Percentiles rank a stretch among this genome's conserved stretches.
These are phyloP conservation scores for Calendula officinalis DNA, from an alignment of 129 eudicot genomes.

Conservation along the genomic window DNA sequence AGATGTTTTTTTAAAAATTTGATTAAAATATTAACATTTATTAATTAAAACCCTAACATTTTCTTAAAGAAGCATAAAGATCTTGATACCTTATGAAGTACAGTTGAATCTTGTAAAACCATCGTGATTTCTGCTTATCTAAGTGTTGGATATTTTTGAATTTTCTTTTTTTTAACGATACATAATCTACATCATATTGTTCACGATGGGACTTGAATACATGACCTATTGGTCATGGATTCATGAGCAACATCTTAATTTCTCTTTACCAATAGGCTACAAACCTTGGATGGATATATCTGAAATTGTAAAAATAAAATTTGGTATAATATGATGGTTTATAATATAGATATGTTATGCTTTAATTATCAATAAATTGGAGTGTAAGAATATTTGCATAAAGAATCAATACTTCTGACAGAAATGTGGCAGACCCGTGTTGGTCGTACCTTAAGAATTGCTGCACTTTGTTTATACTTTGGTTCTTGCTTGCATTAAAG, in stretches of 20 bases:
- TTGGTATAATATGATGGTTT: constrained; percentile 7
- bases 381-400: constrained; percentile 25
- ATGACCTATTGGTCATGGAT: too few relatives aligned
- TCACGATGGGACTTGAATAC: too few relatives aligned
- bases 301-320: constrained; percentile 11
- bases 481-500: constrained; percentile 10
- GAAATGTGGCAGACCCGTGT: constrained; percentile 33
- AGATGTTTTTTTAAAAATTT: too few relatives aligned
- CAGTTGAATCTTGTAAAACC: constrained; percentile 23
- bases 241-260: too few relatives aligned
- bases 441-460: constrained; percentile 36
- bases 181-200: too few relatives aligned
- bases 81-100: constrained; percentile 23
- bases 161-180: too few relatives aligned
- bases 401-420: constrained; percentile 39
- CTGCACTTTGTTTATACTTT: constrained; percentile 29
- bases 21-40: constrained; percentile 10
- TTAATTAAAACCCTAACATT: too few relatives aligned
- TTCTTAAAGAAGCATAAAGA: not conserved
- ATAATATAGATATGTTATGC: constrained; percentile 6
- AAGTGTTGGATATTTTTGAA: constrained; percentile 24
- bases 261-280: too few relatives aligned
- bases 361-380: constrained; percentile 26
- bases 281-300: too few relatives aligned
- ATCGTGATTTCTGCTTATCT: constrained; percentile 17